Conservation (phyloP, 805 yeast species). For the Myxozyma kluyveri region DNA sequence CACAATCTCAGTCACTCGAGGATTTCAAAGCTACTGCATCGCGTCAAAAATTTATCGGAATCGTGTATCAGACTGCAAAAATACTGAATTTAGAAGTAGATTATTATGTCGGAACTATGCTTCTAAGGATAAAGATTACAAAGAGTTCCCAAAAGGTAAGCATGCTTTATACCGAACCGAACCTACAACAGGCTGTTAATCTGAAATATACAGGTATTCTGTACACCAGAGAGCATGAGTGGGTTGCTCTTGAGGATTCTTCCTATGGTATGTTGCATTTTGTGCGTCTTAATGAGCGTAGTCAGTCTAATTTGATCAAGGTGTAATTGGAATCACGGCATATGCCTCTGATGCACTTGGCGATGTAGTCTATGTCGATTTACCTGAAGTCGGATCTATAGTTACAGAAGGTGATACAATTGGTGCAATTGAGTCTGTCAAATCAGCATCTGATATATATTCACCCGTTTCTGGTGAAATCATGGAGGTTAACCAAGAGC, state of each 20-base stretch:
- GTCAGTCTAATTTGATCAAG: constrained; percentile 46
- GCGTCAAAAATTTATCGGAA: no score
- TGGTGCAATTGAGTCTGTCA: constrained; percentile 93
- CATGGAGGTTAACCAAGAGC: constrained; percentile 62
- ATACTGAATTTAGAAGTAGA: no score
- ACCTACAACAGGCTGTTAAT: no score
- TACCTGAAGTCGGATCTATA: constrained; percentile 68
- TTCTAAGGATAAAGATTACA: no score
- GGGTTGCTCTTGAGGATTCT: constrained; percentile 84
- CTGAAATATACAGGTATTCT: no score
- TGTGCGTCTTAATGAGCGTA: background rate
- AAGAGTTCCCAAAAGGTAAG: no score
- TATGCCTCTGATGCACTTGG: constrained; percentile 97
- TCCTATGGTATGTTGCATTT: constrained; percentile 46
- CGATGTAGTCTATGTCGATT: constrained; percentile 90
- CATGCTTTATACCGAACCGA: no score
- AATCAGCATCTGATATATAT: constrained; percentile 89
- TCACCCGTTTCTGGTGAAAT: constrained; percentile 80
- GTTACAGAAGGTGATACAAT: constrained; percentile 73
- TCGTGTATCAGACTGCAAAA: no score
- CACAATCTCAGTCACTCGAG: no score
- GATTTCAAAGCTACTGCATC: no score
- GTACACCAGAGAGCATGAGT: constrained; percentile 79
- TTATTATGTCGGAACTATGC: no score
- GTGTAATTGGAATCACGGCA: constrained; percentile 73